These are phyloP conservation scores for Mallotus nudiflorus DNA, from an alignment of 345 rosid species.

Conservation along the genomic window DNA sequence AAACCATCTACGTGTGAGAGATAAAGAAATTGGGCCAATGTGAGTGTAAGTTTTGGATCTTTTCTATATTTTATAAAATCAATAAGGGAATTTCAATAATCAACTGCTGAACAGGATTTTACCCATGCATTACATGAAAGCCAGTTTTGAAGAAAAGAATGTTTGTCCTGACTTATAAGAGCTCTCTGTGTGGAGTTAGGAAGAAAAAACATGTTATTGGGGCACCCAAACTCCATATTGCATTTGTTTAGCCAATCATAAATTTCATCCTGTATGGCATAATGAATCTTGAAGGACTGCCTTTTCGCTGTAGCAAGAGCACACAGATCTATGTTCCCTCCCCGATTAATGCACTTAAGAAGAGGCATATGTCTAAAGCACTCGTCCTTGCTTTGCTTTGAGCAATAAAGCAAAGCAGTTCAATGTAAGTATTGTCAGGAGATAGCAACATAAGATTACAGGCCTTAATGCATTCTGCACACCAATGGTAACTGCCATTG, in stretches of 20 bases:
- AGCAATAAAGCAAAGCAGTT: constrained; percentile 16
- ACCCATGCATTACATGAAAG: background rate
- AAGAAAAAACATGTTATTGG: constrained; percentile 1
- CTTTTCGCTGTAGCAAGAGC: background rate
- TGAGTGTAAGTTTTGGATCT: constrained; percentile 6
- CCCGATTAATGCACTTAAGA: background rate
- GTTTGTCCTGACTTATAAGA: background rate
- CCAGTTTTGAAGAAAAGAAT: background rate
- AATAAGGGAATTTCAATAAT: background rate
- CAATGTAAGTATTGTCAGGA: background rate
- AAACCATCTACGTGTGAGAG: background rate
- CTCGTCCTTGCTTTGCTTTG: background rate
- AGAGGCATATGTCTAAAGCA: background rate
- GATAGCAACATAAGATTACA: background rate
- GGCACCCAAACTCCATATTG: constrained; percentile 10
- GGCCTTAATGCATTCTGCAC: background rate
- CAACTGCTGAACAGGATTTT: background rate
- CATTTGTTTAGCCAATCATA: constrained; percentile 11
- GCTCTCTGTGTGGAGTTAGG: constrained; percentile 1
- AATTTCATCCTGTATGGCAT: background rate
- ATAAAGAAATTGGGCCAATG: constrained; percentile 6
- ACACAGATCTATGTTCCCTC: constrained; percentile 4
- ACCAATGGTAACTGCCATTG: constrained; percentile 2
- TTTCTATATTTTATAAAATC: background rate
- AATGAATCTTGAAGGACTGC: background rate